These are phyloP conservation scores for Penicillium angulare DNA, from an alignment of 495 filamentous ascomycete species.

Conservation along the genomic window DNA sequence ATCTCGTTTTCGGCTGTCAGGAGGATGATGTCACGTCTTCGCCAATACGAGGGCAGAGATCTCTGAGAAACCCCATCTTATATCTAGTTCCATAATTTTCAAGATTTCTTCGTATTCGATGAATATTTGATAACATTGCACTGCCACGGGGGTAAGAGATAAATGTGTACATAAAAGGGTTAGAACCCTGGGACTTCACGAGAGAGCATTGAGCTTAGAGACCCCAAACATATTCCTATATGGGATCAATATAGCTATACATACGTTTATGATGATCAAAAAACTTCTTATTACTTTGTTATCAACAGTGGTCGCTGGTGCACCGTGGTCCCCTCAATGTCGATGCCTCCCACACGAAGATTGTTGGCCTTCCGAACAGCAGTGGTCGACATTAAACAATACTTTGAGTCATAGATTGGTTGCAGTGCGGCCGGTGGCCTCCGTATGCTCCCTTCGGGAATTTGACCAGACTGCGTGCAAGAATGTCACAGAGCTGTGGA, in stretches of 20 bases:
- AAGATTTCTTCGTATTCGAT: too few species aligned
- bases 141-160: not conserved
- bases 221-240: too few species aligned
- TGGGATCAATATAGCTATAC: not conserved
- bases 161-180: not conserved
- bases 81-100: too few species aligned
- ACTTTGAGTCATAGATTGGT: constrained; percentile 38
- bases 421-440: constrained; percentile 35
- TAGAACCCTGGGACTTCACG: too few species aligned
- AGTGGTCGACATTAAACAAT: constrained; percentile 39
- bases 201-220: too few species aligned
- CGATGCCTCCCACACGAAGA: constrained; percentile 24
- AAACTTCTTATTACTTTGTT: constrained; percentile 3
- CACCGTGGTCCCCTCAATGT: constrained; percentile 12
- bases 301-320: not conserved
- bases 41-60: constrained; percentile 6
- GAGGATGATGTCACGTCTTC: constrained; percentile 5
- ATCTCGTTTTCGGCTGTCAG: not conserved
- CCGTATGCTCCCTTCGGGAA: constrained; percentile 38
- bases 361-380: constrained; percentile 39
- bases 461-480: constrained; percentile 29
- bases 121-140: not conserved
- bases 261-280: constrained; percentile 2
- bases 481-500: constrained; percentile 19
- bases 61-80: too few species aligned